phyloP scores from a whole-genome alignment of 1,139 yeast species.

The Kodamaea derodonti region DNA sequence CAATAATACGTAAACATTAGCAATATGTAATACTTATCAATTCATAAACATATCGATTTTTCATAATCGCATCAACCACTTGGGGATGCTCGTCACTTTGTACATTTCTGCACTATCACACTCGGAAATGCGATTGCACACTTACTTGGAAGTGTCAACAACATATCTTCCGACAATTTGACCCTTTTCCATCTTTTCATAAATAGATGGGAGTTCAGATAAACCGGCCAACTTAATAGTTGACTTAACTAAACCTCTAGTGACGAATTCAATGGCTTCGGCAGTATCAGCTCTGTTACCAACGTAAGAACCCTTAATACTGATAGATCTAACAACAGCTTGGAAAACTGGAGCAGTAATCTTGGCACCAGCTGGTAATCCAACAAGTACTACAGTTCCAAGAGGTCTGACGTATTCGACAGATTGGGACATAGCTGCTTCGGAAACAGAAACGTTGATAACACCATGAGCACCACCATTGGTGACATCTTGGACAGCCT shows the following conservation, averaged over 20 bases:
- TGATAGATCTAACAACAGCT: slow-evolving; percentile 62
- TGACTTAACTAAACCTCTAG: slow-evolving; percentile 63
- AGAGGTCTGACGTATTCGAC: slow-evolving; percentile 65
- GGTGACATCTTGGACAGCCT: slow-evolving; percentile 24
- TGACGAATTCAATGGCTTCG: slow-evolving; percentile 72
- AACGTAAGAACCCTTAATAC: slow-evolving; percentile 71
- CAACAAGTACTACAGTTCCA: slow-evolving; percentile 79
- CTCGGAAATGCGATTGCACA: too few species aligned
- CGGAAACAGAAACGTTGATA: slow-evolving; percentile 76
- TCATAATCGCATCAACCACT: slow-evolving; percentile 1
- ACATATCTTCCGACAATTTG: slow-evolving; percentile 72
- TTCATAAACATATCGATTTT: slow-evolving; percentile 1
- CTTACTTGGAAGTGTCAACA: slow-evolving; percentile 43
- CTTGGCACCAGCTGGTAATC: slow-evolving; percentile 72
- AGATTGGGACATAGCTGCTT: slow-evolving; percentile 66
- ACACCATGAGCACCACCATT: slow-evolving; percentile 65
- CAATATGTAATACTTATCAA: neutral
- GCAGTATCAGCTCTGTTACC: slow-evolving; percentile 79
- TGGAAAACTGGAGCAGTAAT: slow-evolving; percentile 59
- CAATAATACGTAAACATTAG: neutral
- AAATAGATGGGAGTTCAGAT: slow-evolving; percentile 56
- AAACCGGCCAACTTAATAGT: slow-evolving; percentile 67
- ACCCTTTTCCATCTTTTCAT: slow-evolving; percentile 66
- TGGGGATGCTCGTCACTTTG: slow-evolving; percentile 1
- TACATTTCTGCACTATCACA: neutral